phyloP scores from a whole-genome alignment of 1,139 yeast species.

The Arxiozyma bovina region DNA sequence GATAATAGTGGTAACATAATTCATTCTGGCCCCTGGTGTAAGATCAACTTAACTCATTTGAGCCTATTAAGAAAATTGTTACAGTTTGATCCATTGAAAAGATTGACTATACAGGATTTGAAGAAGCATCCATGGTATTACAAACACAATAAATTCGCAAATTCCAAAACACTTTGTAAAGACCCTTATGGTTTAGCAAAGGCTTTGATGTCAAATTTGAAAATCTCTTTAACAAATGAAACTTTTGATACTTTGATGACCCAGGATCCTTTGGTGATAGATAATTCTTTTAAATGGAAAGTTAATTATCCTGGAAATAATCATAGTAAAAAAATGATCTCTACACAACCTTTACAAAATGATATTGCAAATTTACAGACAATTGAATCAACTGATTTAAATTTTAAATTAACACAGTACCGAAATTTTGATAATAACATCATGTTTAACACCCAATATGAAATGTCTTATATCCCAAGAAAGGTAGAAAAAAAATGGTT shows the following conservation, averaged over 20 bases:
- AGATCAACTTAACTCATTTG: slow-evolving; percentile 39
- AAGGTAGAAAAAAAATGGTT: slow-evolving; percentile 13
- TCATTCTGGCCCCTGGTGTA: slow-evolving; percentile 44
- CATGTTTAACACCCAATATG: slow-evolving; percentile 6
- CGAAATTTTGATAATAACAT: not conserved
- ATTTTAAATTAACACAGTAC: not conserved
- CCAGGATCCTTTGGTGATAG: slow-evolving; percentile 3
- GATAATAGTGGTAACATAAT: slow-evolving; percentile 37
- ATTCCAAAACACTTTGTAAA: slow-evolving; percentile 39
- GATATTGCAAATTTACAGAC: slow-evolving; percentile 20
- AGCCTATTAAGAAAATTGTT: slow-evolving; percentile 45
- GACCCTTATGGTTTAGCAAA: slow-evolving; percentile 41
- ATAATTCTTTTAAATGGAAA: slow-evolving; percentile 9
- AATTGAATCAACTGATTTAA: too few relatives aligned
- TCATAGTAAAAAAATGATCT: slow-evolving; percentile 1
- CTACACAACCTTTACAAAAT: slow-evolving; percentile 24
- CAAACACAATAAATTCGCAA: slow-evolving; percentile 36
- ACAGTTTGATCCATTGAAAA: slow-evolving; percentile 37
- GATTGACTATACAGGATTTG: slow-evolving; percentile 37
- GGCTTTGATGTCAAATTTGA: slow-evolving; percentile 37
- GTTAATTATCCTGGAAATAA: slow-evolving; percentile 3
- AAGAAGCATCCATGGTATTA: slow-evolving; percentile 46
- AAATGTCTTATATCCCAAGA: not conserved
- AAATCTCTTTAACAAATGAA: slow-evolving; percentile 41
- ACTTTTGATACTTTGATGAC: slow-evolving; percentile 30